Evolutionary conservation across 345 rosid genomes (phyloP).

Genomic region (Salix udensis): DNA sequence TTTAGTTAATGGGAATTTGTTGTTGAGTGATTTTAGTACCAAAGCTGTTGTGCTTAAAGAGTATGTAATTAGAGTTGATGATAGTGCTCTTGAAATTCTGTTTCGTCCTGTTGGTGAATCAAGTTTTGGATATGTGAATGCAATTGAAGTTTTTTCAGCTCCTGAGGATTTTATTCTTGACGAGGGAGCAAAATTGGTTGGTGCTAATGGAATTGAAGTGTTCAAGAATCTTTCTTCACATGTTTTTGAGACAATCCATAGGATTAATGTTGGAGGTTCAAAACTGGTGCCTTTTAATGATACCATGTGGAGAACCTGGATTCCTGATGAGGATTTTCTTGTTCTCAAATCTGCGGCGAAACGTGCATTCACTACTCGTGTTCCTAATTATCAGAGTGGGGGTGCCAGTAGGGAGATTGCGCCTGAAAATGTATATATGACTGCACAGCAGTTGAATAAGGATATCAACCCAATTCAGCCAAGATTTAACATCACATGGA

Average conservation of each 20-base stretch:
- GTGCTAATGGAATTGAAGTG: slow-evolving; percentile 36
- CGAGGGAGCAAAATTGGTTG: slow-evolving; percentile 54
- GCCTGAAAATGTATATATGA: slow-evolving; percentile 81
- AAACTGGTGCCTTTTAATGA: slow-evolving; percentile 85
- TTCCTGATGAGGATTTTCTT: slow-evolving; percentile 73
- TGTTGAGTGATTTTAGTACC: slow-evolving; percentile 46
- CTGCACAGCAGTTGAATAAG: slow-evolving; percentile 81
- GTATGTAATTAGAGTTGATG: slow-evolving; percentile 39
- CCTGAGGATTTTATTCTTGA: slow-evolving; percentile 63
- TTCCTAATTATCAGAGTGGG: slow-evolving; percentile 69
- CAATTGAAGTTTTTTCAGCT: slow-evolving; percentile 74
- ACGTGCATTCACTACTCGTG: slow-evolving; percentile 40
- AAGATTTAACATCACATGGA: slow-evolving; percentile 75
- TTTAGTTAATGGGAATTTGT: slow-evolving; percentile 43
- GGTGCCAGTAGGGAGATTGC: slow-evolving; percentile 71
- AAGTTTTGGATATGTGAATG: slow-evolving; percentile 66
- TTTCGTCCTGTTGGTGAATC: slow-evolving; percentile 39
- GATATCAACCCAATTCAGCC: slow-evolving; percentile 43
- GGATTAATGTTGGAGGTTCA: slow-evolving; percentile 88
- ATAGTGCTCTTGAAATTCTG: slow-evolving; percentile 41
- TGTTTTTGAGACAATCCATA: slow-evolving; percentile 66
- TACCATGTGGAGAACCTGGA: slow-evolving; percentile 91
- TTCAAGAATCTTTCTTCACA: slow-evolving; percentile 53
- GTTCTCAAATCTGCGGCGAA: slow-evolving; percentile 61
- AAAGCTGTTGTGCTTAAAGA: slow-evolving; percentile 46